These are phyloP conservation scores for Pseudomonodictys pantanalensis DNA, from an alignment of 495 filamentous ascomycete species.

Conservation along the genomic window DNA sequence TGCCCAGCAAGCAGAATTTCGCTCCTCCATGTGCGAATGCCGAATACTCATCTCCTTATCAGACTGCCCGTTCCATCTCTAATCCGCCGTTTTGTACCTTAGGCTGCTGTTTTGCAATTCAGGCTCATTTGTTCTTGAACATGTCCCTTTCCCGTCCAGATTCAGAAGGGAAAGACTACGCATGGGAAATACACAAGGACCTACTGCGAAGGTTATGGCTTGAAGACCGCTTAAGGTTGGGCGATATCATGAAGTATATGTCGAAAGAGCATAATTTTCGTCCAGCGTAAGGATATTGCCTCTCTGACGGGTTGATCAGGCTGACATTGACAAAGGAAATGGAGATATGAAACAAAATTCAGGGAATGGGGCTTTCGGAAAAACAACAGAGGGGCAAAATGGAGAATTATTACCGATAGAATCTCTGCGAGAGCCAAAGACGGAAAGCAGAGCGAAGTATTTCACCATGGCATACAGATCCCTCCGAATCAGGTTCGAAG, in stretches of 20 bases:
- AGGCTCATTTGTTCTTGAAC: background rate
- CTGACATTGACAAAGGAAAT: background rate
- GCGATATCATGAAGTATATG: background rate
- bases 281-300: background rate
- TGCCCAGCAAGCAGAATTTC: too few relatives aligned
- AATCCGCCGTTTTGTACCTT: too few relatives aligned
- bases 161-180: background rate
- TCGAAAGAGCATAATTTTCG: background rate
- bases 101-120: too few relatives aligned
- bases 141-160: background rate
- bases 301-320: background rate
- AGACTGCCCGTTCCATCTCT: too few relatives aligned
- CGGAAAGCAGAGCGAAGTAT: background rate
- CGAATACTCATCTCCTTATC: too few relatives aligned
- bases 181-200: background rate
- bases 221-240: background rate
- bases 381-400: background rate
- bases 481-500: background rate
- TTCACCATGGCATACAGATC: background rate
- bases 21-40: too few relatives aligned
- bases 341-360: background rate
- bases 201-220: background rate
- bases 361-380: background rate
- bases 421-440: background rate
- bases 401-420: background rate